Evolutionary conservation across 768 basidiomycete species (phyloP), one percentile per base, ranked within the genome.

Genomic region (Lenzites betulinus): DNA sequence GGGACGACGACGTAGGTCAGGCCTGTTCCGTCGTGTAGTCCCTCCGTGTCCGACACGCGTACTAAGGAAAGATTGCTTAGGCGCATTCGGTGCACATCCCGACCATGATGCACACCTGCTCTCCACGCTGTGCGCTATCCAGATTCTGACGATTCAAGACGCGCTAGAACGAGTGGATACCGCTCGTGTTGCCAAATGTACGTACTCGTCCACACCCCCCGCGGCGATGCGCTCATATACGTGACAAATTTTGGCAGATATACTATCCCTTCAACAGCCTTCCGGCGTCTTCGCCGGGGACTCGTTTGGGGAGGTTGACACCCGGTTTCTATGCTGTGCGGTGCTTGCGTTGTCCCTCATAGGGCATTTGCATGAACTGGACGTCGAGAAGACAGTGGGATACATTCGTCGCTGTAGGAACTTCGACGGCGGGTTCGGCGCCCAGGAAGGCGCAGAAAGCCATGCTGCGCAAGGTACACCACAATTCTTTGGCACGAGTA

Each of bases 381-480:
- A 94, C 63, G 75, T 65, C 22, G 85, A 87, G 28, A 83, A 79
- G 67, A 87, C 91, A 0, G 83, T 91, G 9, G 77, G 74, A 7
- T 93, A 96, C 72, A 83, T 98, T 44, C 71, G 75, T 23, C 77
- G 81, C 36, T 98, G 97, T 75, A 82, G 80, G 69, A 99, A 98
- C 73, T 98, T 94, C 71, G 97, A 99, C 70, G 95, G 95, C 4
- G 97, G 94, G 0, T 99, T 96, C 69, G 96, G 97, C 25, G 87
- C 81, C 47, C 73, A 77, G 16, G 81, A 85, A 16, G 97, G 95
- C 0, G 94, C 92, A 0, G 97, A 99, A 76, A 94, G 90, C 61
- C 97, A 99, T 77, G 85, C 95, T 13, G 92, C 81, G 0, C 92
- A 94, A 82, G 93, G 96, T 94, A 52, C 36, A 53, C 42, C 46